phyloP scores from a whole-genome alignment of 441 rosid genomes.

The Adansonia rubrostipa region DNA sequence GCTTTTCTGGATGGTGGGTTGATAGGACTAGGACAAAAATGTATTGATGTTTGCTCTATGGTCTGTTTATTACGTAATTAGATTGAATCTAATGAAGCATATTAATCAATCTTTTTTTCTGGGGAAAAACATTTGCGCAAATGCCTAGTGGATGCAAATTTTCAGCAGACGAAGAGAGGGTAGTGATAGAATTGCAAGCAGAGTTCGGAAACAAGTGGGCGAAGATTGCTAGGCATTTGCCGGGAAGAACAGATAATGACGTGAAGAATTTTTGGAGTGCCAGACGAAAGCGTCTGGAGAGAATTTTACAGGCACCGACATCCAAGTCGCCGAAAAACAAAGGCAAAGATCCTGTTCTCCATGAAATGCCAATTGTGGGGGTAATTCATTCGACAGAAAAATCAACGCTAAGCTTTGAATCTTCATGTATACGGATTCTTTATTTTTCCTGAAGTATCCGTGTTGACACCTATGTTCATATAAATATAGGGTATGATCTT shows the following conservation, averaged over 20 bases:
- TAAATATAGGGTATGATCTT: too few species aligned
- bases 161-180: conserved; percentile 45
- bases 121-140: conserved; percentile 2
- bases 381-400: conserved; percentile 3
- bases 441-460: not conserved
- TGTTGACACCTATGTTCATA: too few species aligned
- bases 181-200: conserved; percentile 48
- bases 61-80: not conserved
- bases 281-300: conserved; percentile 24
- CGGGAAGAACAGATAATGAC: conserved; percentile 46
- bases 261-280: conserved; percentile 50
- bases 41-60: not conserved
- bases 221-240: conserved; percentile 39
- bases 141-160: conserved; percentile 43
- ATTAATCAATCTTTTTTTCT: not conserved
- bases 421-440: not conserved
- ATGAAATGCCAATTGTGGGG: conserved; percentile 5
- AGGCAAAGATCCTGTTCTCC: conserved; percentile 16
- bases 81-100: not conserved
- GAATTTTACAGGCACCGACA: conserved; percentile 13
- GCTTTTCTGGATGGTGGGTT: not conserved
- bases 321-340: not conserved
- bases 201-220: conserved; percentile 50
- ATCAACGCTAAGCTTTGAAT: not conserved
- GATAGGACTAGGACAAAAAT: not conserved